Evolutionary conservation across 1,284 basidiomycete species (phyloP), one percentile per base, ranked within the genome.

Genomic region (Wallemia ichthyophaga): DNA sequence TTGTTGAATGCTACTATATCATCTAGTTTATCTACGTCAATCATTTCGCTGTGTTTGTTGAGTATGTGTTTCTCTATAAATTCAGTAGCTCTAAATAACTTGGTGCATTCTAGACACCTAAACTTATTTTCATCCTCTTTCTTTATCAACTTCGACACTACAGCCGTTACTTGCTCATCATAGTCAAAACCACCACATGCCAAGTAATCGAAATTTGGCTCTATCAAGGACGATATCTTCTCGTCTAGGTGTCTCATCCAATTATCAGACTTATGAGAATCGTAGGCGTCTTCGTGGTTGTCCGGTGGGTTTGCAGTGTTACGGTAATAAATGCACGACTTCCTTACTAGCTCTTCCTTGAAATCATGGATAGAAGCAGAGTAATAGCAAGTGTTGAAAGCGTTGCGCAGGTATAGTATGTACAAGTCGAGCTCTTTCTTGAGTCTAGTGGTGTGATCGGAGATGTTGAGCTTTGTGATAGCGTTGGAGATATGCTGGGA

Each of bases 91-190:
- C 88, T 89, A 79, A 95, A 95, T 19, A 95, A 74, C 73, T 95
- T 95, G 70, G 80, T 79, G 69, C 89, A 95, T 58, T 81, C 82
- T 73, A 86, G 89, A 73, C 89, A 95, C 64, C 91, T 77, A 73
- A 85, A 94, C 68, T 92, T 94, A 65, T 82, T 84, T 69, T 88
- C 84, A 62, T 91, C 89, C 70, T 95, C 91, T 69, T 89, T 83
- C 71, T 89, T 91, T 68, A 94, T 78, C 67, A 77, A 75, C 1
- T 78, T 80, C 62, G 83, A 82, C 24, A 80, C 79, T 25, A 78
- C 78, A 66, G 80, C 85, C 59, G 78, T 75, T 54, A 89, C 73
- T 68, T 91, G 87, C 65, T 86, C 89, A 65, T 5, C 61, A 32
- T 58, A 58, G 62, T 48, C 37, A 21, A 48, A 17, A 48, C 56